Base-by-base conservation (phyloP, 441 rosid genomes). In the Aleurites moluccanus region DNA sequence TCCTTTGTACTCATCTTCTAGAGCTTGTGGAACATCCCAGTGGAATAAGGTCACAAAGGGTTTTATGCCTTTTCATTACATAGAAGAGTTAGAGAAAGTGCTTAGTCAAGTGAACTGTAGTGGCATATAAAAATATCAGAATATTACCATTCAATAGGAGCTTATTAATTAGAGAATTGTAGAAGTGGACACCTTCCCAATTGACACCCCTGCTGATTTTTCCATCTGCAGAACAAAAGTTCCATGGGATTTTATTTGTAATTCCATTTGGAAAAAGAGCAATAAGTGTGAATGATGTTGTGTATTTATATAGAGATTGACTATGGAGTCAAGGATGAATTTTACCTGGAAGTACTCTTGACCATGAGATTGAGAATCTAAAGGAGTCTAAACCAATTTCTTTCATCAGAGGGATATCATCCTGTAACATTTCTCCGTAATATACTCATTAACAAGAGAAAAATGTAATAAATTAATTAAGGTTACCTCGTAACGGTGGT, bases 151-250 rank as follows among this genome's bases (percentile, higher is more conserved):
- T 82, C 10, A 72, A 59, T 14, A 85, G 65, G 30, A 85, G 88
- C 65, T 78, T 84, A 20, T 89, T 75, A 65, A 90, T 89, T 70
- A 90, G 60, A 23, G 11, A n/a, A 61, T 73, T 64, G 76, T 73
- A 73, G 49, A 47, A 73, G 0, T 63, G 16, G 20, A 73, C 52
- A 23, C 76, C 75, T 42, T 25, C 8, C 7, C 5, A 9, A n/a
- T 45, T 72, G 42, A 60, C 67, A 21, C 49, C 64, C 6, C 16
- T 6, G 3, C 44, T 72, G 18, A 69, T 30, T n/a, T 53, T 69
- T 20, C 62, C 62, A 14, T 40, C 73, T 69, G n/a, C 0, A 67
- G 23, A 14, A 3, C 6, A n/a, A 21, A 27, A 30, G 33, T 30
- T 1, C 23, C 25, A 16, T 11, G 6, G 2, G 13, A 15, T 63